Evolutionary conservation across 805 yeast genomes (phyloP).

Genomic region (Saccharomycopsis sp.): DNA sequence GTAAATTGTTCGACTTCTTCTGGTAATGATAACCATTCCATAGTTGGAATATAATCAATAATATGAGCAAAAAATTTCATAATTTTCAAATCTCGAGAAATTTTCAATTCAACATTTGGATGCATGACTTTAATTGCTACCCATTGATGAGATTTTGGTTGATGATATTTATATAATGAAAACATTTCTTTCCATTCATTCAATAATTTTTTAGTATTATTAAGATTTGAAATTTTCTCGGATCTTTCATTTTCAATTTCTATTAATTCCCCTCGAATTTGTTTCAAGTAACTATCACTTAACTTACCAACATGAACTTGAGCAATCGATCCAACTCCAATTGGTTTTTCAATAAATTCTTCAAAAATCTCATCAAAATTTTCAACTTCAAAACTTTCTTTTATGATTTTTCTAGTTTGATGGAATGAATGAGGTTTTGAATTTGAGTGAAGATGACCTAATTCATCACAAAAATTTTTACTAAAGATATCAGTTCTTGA

Average conservation of each 20-base stretch:
- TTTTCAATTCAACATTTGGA: slow-evolving; percentile 66
- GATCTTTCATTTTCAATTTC: slow-evolving; percentile 20
- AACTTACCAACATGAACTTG: slow-evolving; percentile 80
- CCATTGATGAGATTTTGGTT: slow-evolving; percentile 33
- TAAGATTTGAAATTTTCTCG: too few relatives aligned
- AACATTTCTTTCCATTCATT: slow-evolving; percentile 24
- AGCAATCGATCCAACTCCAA: slow-evolving; percentile 98
- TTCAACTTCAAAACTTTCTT: slow-evolving; percentile 39
- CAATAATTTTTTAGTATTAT: slow-evolving; percentile 21
- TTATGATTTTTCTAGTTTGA: slow-evolving; percentile 48
- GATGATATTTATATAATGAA: slow-evolving; percentile 19
- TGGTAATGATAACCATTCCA: slow-evolving; percentile 96
- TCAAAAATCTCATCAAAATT: slow-evolving; percentile 68
- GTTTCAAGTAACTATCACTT: slow-evolving; percentile 33
- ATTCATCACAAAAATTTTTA: slow-evolving; percentile 60
- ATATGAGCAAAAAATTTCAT: slow-evolving; percentile 71
- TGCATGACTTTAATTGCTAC: slow-evolving; percentile 92
- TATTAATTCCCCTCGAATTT: slow-evolving; percentile 20
- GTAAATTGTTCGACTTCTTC: slow-evolving; percentile 88
- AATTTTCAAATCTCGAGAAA: slow-evolving; percentile 71
- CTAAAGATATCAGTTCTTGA: slow-evolving; percentile 92
- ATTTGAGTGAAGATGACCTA: slow-evolving; percentile 72
- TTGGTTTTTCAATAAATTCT: slow-evolving; percentile 61
- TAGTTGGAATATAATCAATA: slow-evolving; percentile 72
- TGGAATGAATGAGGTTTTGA: slow-evolving; percentile 62